Conservation (phyloP, 2,329 filamentous ascomycete species). For the Monilinia polystroma region DNA sequence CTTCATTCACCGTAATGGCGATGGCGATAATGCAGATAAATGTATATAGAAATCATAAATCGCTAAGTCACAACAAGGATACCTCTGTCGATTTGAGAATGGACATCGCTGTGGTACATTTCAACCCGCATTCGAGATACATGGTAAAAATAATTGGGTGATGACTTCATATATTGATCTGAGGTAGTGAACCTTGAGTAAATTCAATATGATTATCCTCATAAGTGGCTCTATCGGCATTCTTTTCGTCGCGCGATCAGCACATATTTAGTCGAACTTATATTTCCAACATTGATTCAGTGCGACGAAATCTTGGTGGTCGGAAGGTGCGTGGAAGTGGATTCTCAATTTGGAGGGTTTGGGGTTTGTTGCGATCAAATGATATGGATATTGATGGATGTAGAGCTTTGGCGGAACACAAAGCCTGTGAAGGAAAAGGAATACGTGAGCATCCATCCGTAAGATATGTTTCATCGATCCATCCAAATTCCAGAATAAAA, state of each 20-base stretch:
- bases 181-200: constrained; percentile 22
- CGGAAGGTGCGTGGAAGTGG: background rate
- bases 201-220: constrained; percentile 29
- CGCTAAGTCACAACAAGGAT: background rate
- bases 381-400: constrained; percentile 21
- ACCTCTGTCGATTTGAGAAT: background rate
- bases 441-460: constrained; percentile 37
- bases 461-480: constrained; percentile 12
- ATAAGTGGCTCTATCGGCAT: constrained; percentile 30
- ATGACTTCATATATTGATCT: constrained; percentile 33
- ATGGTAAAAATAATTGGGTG: constrained; percentile 14
- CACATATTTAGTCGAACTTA: background rate
- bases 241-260: constrained; percentile 25
- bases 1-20: background rate
- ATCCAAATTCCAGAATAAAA: constrained; percentile 6
- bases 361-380: background rate
- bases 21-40: no score
- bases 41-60: background rate
- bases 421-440: constrained; percentile 31
- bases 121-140: background rate
- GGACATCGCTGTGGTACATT: constrained; percentile 36
- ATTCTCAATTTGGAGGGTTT: background rate
- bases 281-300: background rate
- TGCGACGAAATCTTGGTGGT: background rate
- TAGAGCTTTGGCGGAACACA: constrained; percentile 30